Evolutionary conservation across 2,329 filamentous ascomycete species (phyloP), one percentile per base, ranked within the genome.

Genomic region (Aspergillus pseudoterreus): DNA sequence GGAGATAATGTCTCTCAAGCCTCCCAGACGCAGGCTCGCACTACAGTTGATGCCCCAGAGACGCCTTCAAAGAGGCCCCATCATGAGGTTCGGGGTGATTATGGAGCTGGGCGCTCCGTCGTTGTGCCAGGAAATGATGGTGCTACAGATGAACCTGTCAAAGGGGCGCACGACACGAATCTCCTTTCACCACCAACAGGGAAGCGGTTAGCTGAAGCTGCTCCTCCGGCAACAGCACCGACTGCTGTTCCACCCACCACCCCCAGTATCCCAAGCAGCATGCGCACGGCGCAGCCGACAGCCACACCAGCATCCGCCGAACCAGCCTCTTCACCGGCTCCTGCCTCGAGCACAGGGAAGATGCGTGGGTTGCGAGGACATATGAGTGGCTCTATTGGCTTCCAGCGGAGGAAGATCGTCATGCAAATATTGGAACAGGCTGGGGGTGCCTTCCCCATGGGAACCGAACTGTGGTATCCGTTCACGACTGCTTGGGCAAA

Each of bases 381-480:
- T 46, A 65, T 60, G 49, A 71, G 70, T 24, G 78, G 79, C 10
- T 75, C 73, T 2, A 64, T 79, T 36, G 68, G 67, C 19, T 61
- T 74, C 43, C 64, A 76, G 36, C 73, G 79, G 27, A 73, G 70
- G 47, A 75, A 75, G 15, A 78, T 84, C 27, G 69, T 85, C 3
- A 65, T 81, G 61, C 74, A 82, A 22, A 77, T 85, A 36, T 60
- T 85, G 11, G 69, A 79, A 42, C 72, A 75, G 45, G 78, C 78
- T 49, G 73, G 74, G 43, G 83, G 83, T 6, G 76, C 79, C 2
- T 83, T 79, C 48, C 80, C 82, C 2, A 73, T 78, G 35, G 75
- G 79, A 21, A 71, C 71, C 42, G 80, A 83, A 56, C 72, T 84
- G n/a, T 76, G 74, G 64, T 73, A 76, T 55, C 77, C 82, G 8